Conservation (phyloP, 129 eudicot species). For the Pittosporum tobira region DNA sequence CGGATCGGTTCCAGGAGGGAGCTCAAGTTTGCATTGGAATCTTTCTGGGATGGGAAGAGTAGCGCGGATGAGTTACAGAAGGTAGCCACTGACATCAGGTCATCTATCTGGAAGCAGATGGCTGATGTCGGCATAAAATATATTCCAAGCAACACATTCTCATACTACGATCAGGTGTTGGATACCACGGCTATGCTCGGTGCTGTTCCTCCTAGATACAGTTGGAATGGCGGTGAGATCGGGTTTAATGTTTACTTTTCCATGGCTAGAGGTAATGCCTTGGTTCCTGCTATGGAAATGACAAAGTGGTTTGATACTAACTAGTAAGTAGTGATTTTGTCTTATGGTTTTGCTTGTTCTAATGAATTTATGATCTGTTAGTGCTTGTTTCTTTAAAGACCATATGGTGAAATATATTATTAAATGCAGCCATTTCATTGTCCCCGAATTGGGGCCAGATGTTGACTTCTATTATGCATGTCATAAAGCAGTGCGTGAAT, state of each 20-base stretch:
- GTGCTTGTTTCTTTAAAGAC: background rate
- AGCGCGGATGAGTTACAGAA: slow-evolving; percentile 38
- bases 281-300: slow-evolving; percentile 86
- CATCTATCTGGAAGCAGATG: slow-evolving; percentile 73
- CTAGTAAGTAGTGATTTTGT: slow-evolving; percentile 49
- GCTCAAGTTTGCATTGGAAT: slow-evolving; percentile 49
- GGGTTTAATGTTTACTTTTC: slow-evolving; percentile 64
- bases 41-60: slow-evolving; percentile 60
- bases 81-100: slow-evolving; percentile 40
- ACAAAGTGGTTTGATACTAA: slow-evolving; percentile 94
- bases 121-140: slow-evolving; percentile 51
- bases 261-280: slow-evolving; percentile 86
- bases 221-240: slow-evolving; percentile 73
- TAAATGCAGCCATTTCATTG: slow-evolving; percentile 67
- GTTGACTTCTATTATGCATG: slow-evolving; percentile 63
- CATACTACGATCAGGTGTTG: slow-evolving; percentile 52
- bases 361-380: too few species aligned
- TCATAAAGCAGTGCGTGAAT: slow-evolving; percentile 71
- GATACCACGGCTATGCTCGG: slow-evolving; percentile 59
- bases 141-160: slow-evolving; percentile 56
- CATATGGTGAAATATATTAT: background rate
- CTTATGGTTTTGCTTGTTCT: background rate
- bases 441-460: slow-evolving; percentile 78
- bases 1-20: slow-evolving; percentile 63
- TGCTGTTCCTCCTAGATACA: slow-evolving; percentile 61